Conservation (phyloP, 2,329 filamentous ascomycete species). For the Phyllosticta citriasiana region DNA sequence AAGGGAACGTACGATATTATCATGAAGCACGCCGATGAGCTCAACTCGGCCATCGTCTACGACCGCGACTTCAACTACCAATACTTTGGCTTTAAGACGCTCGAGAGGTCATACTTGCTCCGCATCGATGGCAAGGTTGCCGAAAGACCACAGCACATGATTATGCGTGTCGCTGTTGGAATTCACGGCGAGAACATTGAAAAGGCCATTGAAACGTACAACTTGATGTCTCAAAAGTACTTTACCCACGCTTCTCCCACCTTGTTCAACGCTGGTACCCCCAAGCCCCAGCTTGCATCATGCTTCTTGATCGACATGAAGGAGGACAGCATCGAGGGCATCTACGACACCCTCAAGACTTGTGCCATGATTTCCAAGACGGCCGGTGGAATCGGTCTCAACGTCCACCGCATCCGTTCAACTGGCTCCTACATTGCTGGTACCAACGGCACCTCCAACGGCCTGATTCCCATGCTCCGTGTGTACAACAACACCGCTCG, state of each 20-base stretch:
- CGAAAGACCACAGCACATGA: constrained; percentile 97
- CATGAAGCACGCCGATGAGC: constrained; percentile 91
- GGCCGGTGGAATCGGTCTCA: constrained; percentile 93
- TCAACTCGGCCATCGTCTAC: constrained; percentile 98
- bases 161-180: constrained; percentile 97
- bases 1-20: constrained; percentile 82
- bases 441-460: constrained; percentile 96
- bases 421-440: constrained; percentile 97
- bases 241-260: constrained; percentile 98
- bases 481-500: constrained; percentile 99
- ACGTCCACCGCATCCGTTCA: constrained; percentile 91
- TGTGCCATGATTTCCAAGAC: constrained; percentile 99
- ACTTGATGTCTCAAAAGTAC: constrained; percentile 97
- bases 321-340: constrained; percentile 97
- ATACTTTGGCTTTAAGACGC: constrained; percentile 99
- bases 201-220: constrained; percentile 93
- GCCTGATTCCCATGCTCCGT: constrained; percentile 92
- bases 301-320: constrained; percentile 99
- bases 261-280: constrained; percentile 95
- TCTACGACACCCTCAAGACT: constrained; percentile 98
- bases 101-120: constrained; percentile 94
- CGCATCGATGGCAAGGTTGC: constrained; percentile 93
- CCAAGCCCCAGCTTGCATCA: constrained; percentile 86
- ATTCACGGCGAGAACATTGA: constrained; percentile 95
- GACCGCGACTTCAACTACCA: constrained; percentile 99